Base-by-base conservation (phyloP, 1,284 basidiomycete species). In the Tremellales sp. region DNA sequence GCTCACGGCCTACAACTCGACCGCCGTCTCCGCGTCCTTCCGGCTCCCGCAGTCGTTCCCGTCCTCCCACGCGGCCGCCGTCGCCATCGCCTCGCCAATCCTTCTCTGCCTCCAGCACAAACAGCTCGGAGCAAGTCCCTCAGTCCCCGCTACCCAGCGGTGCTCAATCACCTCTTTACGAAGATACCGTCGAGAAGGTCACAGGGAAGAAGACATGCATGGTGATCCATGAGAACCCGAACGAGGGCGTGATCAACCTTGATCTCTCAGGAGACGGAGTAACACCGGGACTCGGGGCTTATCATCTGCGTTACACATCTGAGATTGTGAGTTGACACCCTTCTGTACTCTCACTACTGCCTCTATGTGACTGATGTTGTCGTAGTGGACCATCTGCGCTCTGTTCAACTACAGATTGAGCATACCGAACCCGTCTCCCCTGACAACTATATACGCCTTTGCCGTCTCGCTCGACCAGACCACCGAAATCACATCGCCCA, bases 381-480 rank as follows among this genome's bases (percentile, higher is more conserved):
- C 4, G 3, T 51, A 68, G 61, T 68, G 64, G 56, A 62, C 65
- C 0, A 61, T 69, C 24, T 61, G 65, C 22, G 59, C 58, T 1
- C 57, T 64, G 37, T 48, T 71, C 29, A 46, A 56, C 40, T 47
- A 52, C 19, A 48, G 46, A 19, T 23, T 69, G 10, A 45, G 45
- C 19, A 49, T 66, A 22, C 56, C 58, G 19, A 45, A 43, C 12
- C 64, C 64, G 0, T 40, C 50, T 10, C 56, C 61, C 3, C 43
- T 35, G 7, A 52, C 54, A 2, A 68, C 67, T 5, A 51, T 72
- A 41, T 68, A 61, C 42, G 60, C 60, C n/a, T 54, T 64, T 22
- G 59, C 63, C 21, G 51, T 70, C 10, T 45, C 48, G 11, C 55
- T 72, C 7, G 45, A 53, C 4, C 69, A 72, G 47, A 64, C 60